Evolutionary conservation across 2,329 filamentous ascomycete species (phyloP).

Genomic region (Exophiala calicioides): DNA sequence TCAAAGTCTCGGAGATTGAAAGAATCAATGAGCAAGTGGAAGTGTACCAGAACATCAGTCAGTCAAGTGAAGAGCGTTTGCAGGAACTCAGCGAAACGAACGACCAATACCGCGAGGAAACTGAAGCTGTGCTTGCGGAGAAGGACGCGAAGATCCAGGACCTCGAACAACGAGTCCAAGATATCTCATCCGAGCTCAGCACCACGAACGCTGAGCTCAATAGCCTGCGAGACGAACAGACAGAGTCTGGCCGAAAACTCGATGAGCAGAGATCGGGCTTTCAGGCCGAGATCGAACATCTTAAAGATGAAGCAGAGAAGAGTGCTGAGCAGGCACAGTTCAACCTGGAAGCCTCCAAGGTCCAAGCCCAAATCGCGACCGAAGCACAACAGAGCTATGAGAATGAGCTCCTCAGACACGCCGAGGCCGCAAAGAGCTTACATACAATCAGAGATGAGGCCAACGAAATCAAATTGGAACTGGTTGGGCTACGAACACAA

Average conservation of each 20-base stretch:
- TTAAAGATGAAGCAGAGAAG: constrained; percentile 82
- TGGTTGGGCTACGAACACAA: constrained; percentile 73
- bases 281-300: constrained; percentile 73
- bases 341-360: constrained; percentile 87
- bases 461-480: constrained; percentile 77
- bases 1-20: constrained; percentile 77
- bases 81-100: constrained; percentile 76
- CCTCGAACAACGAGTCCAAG: constrained; percentile 78
- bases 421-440: constrained; percentile 84
- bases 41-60: constrained; percentile 84
- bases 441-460: constrained; percentile 77
- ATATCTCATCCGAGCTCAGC: constrained; percentile 77
- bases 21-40: constrained; percentile 78
- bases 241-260: constrained; percentile 67
- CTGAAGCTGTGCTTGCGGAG: constrained; percentile 70
- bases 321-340: constrained; percentile 77
- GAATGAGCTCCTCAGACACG: constrained; percentile 89
- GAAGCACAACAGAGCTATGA: constrained; percentile 96
- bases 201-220: constrained; percentile 81
- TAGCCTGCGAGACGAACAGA: constrained; percentile 74
- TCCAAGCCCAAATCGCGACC: constrained; percentile 89
- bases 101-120: constrained; percentile 85
- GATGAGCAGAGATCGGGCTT: constrained; percentile 81
- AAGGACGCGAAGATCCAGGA: constrained; percentile 80
- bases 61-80: constrained; percentile 82